These are phyloP conservation scores for Chytridium lagenaria DNA, from an alignment of 371 early-diverging fungal species.

Conservation along the genomic window DNA sequence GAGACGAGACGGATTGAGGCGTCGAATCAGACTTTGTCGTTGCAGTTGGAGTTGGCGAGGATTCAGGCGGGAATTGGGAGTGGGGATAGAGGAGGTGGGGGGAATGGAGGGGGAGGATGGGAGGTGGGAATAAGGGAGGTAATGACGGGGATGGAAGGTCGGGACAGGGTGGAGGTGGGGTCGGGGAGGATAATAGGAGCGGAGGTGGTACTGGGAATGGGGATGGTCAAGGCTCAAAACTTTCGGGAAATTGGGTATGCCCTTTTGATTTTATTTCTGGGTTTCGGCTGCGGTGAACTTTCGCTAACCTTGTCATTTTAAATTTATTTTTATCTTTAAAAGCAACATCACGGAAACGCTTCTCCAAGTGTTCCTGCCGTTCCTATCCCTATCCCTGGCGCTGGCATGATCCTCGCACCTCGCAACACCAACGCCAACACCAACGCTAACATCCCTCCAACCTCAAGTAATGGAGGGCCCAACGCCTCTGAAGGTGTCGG, in stretches of 20 bases:
- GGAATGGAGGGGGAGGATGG: neutral
- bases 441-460: no score
- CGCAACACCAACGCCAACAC: no score
- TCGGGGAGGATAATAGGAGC: no score
- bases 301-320: neutral
- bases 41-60: conserved; percentile 13
- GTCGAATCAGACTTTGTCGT: neutral
- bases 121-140: neutral
- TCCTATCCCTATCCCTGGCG: neutral
- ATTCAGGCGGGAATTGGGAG: neutral
- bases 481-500: no score
- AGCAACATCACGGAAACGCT: neutral
- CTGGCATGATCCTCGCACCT: neutral
- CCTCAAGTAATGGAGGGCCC: no score
- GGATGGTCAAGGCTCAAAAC: no score
- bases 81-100: neutral
- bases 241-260: no score
- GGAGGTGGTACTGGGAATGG: no score
- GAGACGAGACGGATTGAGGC: conserved; percentile 7
- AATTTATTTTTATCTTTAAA: neutral
- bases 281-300: no score
- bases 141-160: neutral
- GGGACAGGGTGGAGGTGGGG: no score
- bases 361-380: neutral
- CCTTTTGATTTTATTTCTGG: no score